Evolutionary conservation across 345 rosid species (phyloP).

Genomic region (Citrus reticulata): DNA sequence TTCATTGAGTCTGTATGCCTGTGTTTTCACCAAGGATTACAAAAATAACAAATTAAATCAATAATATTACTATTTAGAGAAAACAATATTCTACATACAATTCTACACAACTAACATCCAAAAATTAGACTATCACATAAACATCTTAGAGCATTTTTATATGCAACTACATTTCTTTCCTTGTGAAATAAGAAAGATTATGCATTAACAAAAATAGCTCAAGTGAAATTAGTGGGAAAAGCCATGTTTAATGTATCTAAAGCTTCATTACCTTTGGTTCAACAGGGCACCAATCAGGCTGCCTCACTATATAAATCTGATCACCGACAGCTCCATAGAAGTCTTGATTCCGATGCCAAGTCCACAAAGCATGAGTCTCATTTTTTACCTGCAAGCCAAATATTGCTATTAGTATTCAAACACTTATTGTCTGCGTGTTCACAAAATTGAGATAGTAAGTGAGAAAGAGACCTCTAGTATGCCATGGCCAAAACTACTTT

Average conservation of each 20-base stretch:
- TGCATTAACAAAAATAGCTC: neutral
- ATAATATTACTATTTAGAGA: too few species aligned
- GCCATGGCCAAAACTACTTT: conserved; percentile 61
- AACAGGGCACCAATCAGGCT: conserved; percentile 48
- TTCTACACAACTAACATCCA: too few species aligned
- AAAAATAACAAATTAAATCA: too few species aligned
- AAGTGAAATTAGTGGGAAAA: neutral
- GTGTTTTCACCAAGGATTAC: too few species aligned
- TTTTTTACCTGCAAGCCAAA: conserved; percentile 57
- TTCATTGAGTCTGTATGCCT: too few species aligned
- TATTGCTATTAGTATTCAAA: neutral
- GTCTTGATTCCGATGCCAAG: conserved; percentile 78
- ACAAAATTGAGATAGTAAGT: neutral
- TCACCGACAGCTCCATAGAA: conserved; percentile 38
- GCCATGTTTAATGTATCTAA: neutral
- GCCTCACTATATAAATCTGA: conserved; percentile 64
- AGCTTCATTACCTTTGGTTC: conserved; percentile 17
- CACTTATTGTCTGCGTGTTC: neutral
- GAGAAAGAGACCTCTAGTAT: conserved; percentile 39
- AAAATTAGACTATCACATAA: too few species aligned
- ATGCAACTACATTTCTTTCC: neutral
- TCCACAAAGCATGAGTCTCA: conserved; percentile 84
- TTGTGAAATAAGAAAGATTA: neutral
- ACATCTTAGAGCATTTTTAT: too few species aligned
- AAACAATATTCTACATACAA: too few species aligned